These are phyloP conservation scores for Moesziomyces sp. DNA, from an alignment of 1,284 basidiomycete genomes.

Conservation along the genomic window DNA sequence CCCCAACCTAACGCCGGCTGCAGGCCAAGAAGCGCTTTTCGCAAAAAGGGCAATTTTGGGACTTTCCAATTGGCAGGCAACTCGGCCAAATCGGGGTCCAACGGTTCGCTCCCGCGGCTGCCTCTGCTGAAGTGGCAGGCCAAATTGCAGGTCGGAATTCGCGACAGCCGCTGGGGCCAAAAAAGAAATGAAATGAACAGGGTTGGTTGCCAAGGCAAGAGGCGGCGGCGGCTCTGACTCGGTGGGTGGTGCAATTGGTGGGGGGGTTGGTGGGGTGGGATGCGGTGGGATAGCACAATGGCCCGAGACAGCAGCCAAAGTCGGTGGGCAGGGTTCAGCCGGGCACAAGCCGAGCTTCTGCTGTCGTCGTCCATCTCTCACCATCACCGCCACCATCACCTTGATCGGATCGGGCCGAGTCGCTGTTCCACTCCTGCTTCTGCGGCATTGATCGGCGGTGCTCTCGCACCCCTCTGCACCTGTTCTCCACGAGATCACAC, in stretches of 20 bases:
- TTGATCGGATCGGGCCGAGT: background rate
- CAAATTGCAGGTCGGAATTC: background rate
- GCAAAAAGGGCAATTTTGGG: too few species aligned
- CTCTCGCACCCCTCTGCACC: background rate
- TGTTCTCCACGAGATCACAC: background rate
- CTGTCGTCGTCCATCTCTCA: background rate
- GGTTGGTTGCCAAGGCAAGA: background rate
- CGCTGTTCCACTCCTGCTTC: background rate
- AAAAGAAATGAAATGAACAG: background rate
- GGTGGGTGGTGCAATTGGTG: background rate
- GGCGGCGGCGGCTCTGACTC: background rate
- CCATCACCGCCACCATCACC: background rate
- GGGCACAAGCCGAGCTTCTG: conserved; percentile 1
- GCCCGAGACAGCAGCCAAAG: background rate
- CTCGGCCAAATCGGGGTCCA: too few species aligned
- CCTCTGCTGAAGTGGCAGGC: too few species aligned
- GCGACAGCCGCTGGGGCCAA: background rate
- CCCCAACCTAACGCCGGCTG: too few species aligned
- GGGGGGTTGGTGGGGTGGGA: too few species aligned
- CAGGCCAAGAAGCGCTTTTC: too few species aligned
- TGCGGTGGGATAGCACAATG: too few species aligned
- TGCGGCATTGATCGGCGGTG: background rate
- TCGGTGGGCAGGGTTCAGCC: background rate
- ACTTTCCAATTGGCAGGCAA: too few species aligned
- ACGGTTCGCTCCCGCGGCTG: too few species aligned